A percentile compares a stretch with the other conserved stretches of the same genome.
Conservation (phyloP, 208 protist genomes). For the Acanthamoeba lenticulata region DNA sequence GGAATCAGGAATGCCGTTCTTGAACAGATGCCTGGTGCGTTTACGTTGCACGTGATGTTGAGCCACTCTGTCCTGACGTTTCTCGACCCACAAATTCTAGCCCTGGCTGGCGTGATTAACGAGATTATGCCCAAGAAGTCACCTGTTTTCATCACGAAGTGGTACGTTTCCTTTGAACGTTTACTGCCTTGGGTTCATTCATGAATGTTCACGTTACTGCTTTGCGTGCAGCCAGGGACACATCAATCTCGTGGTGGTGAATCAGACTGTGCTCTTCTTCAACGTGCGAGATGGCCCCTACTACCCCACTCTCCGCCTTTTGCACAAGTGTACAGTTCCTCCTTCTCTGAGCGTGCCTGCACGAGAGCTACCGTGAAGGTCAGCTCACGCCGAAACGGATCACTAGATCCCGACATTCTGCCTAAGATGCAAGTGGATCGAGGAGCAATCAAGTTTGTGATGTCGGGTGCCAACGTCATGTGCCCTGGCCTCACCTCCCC, state of each 20-base stretch:
- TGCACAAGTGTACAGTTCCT: constrained; percentile 92
- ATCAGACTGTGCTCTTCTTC: constrained; percentile 96
- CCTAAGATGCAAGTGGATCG: constrained; percentile 95
- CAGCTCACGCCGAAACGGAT: not conserved
- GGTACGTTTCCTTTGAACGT: constrained; percentile 70
- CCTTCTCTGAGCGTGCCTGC: not conserved
- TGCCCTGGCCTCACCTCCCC: constrained; percentile 96
- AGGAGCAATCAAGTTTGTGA: constrained; percentile 96
- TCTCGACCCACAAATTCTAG: constrained; percentile 40
- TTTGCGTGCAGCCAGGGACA: constrained; percentile 76
- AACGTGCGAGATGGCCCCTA: constrained; percentile 95
- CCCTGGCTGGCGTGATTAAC: constrained; percentile 90
- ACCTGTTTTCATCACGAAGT: constrained; percentile 94
- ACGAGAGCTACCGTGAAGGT: not conserved
- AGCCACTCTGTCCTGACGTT: not conserved
- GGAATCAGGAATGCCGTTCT: constrained; percentile 90
- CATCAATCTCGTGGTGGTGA: constrained; percentile 89
- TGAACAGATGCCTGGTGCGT: constrained; percentile 86
- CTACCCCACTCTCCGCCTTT: constrained; percentile 94
- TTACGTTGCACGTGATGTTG: not conserved
- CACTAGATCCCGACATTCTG: constrained; percentile 94
- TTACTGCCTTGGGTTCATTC: not conserved
- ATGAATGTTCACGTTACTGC: not conserved
- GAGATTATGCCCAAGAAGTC: constrained; percentile 94
- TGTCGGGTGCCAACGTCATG: constrained; percentile 98